Percentiles rank a stretch among this genome's conserved stretches.
These are phyloP conservation scores for Hibiscus syriacus DNA, from an alignment of 345 rosid genomes.

Conservation along the genomic window DNA sequence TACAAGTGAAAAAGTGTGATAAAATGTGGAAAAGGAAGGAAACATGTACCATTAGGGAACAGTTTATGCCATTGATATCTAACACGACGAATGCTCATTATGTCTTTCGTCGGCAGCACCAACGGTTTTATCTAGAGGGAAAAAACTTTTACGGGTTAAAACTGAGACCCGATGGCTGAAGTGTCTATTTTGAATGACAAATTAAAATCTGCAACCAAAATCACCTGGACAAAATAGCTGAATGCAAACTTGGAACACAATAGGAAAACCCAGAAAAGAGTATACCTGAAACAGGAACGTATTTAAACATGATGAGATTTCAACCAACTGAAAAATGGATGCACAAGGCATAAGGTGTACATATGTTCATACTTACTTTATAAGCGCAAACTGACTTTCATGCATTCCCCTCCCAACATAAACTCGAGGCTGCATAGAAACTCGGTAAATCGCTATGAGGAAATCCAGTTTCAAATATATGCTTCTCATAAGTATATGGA, in stretches of 20 bases:
- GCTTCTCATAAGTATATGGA: not conserved
- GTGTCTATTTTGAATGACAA: not conserved
- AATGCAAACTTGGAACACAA: slow-evolving; percentile 57
- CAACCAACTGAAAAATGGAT: slow-evolving; percentile 7
- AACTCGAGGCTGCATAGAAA: slow-evolving; percentile 73
- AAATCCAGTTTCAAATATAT: not conserved
- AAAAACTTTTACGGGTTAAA: slow-evolving; percentile 11
- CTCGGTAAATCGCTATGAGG: not conserved
- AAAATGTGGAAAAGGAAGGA: not conserved
- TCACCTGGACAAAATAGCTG: slow-evolving; percentile 82
- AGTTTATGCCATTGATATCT: slow-evolving; percentile 86
- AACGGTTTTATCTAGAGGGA: slow-evolving; percentile 61
- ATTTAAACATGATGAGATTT: slow-evolving; percentile 3
- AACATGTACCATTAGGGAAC: slow-evolving; percentile 62
- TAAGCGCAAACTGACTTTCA: slow-evolving; percentile 84
- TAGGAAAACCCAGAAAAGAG: slow-evolving; percentile 81
- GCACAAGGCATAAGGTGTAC: not conserved
- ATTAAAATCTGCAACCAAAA: slow-evolving; percentile 9
- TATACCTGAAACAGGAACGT: slow-evolving; percentile 54
- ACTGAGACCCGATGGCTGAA: not conserved
- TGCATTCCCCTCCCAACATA: slow-evolving; percentile 98
- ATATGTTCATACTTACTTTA: slow-evolving; percentile 66
- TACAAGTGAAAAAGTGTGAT: not conserved
- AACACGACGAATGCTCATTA: slow-evolving; percentile 60
- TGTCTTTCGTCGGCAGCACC: slow-evolving; percentile 87